Percentiles rank a stretch among this genome's conserved stretches.
phyloP scores from a whole-genome alignment of 2,329 filamentous ascomycete species.

The Phialophora chinensis region DNA sequence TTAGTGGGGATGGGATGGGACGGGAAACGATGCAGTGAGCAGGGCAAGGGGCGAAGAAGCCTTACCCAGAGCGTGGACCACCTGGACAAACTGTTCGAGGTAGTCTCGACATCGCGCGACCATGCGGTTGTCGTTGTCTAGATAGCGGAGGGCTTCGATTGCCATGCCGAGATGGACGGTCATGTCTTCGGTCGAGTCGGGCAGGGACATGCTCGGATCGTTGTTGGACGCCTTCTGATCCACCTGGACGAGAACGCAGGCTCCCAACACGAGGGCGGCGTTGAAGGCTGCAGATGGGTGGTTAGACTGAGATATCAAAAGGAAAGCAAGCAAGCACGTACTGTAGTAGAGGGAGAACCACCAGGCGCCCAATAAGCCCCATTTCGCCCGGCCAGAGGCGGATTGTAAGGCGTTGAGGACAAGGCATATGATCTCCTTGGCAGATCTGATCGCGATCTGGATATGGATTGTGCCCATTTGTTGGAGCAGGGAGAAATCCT shows the following conservation, averaged over 20 bases:
- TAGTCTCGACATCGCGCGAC: constrained; percentile 25
- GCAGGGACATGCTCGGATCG: constrained; percentile 3
- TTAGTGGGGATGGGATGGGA: not conserved
- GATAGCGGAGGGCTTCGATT: constrained; percentile 21
- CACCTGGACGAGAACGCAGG: constrained; percentile 14
- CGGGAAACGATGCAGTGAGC: not conserved
- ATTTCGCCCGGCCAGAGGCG: constrained; percentile 33
- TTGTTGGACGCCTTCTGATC: constrained; percentile 12
- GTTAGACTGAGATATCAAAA: not conserved
- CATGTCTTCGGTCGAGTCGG: constrained; percentile 21
- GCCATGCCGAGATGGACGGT: constrained; percentile 20
- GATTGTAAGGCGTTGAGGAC: constrained; percentile 36
- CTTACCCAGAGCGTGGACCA: constrained; percentile 20
- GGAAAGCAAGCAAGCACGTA: constrained; percentile 29
- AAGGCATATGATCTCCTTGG: constrained; percentile 42
- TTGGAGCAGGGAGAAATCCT: constrained; percentile 41
- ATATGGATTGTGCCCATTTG: constrained; percentile 46
- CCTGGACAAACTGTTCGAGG: constrained; percentile 28
- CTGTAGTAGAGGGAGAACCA: constrained; percentile 46
- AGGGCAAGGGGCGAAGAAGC: too few species aligned
- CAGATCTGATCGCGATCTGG: constrained; percentile 44
- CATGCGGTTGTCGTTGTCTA: constrained; percentile 27
- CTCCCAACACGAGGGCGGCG: constrained; percentile 23
- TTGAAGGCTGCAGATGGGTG: constrained; percentile 22
- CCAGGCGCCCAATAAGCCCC: constrained; percentile 44